Evolutionary conservation across 345 rosid species (phyloP).

Genomic region (Luvunga scandens): DNA sequence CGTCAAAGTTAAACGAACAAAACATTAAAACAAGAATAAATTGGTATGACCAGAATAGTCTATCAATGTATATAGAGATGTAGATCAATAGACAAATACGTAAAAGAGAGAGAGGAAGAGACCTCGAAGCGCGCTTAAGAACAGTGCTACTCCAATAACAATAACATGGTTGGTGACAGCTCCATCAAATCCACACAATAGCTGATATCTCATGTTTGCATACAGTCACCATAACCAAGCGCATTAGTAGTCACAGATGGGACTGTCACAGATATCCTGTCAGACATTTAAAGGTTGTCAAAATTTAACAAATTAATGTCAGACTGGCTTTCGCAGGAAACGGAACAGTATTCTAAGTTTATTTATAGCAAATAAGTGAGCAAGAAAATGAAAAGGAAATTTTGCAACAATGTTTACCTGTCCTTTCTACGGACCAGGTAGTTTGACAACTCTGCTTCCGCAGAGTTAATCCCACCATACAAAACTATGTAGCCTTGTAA

Average conservation of each 20-base stretch:
- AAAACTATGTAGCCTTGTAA: conserved; percentile 85
- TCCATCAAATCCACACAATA: conserved; percentile 76
- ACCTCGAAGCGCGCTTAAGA: no score
- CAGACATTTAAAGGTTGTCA: conserved; percentile 25
- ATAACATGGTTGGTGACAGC: no score
- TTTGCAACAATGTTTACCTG: conserved; percentile 41
- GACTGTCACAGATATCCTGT: conserved; percentile 84
- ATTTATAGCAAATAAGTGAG: background rate
- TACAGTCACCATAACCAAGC: conserved; percentile 85
- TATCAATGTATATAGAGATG: no score
- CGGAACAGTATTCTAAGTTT: background rate
- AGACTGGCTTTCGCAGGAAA: background rate
- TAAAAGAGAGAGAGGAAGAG: no score
- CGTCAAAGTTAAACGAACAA: no score
- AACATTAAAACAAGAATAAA: no score
- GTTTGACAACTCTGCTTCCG: conserved; percentile 73
- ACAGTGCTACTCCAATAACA: no score
- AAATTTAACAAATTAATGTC: background rate
- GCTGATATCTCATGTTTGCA: conserved; percentile 83
- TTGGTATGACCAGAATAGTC: no score
- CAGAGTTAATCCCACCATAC: conserved; percentile 70
- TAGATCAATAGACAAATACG: no score
- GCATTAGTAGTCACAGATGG: conserved; percentile 79
- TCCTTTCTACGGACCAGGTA: conserved; percentile 67
- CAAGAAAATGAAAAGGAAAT: background rate